These are phyloP conservation scores for Tricholoma saponaceum DNA, from an alignment of 768 basidiomycete species.

Conservation along the genomic window DNA sequence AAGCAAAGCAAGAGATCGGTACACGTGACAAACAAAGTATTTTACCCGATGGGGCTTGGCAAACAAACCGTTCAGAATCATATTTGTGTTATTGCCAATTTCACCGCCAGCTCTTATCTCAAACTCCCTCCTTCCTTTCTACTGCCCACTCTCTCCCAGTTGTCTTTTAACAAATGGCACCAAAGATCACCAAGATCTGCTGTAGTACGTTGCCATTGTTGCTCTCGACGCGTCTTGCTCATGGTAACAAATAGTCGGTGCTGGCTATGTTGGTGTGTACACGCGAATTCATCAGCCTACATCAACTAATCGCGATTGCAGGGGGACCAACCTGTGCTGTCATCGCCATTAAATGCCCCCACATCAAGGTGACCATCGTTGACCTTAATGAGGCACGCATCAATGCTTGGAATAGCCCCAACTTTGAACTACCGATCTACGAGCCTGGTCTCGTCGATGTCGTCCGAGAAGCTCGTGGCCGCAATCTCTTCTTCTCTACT, in stretches of 20 bases:
- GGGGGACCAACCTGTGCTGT: conserved; percentile 96
- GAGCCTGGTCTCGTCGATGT: conserved; percentile 95
- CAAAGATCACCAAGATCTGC: conserved; percentile 76
- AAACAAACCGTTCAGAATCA: background rate
- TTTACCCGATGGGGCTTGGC: background rate
- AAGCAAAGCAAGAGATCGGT: too few relatives aligned
- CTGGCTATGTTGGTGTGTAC: conserved; percentile 86
- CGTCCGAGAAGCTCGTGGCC: conserved; percentile 81
- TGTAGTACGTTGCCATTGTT: conserved; percentile 60
- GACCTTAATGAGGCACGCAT: conserved; percentile 94
- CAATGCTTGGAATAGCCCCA: conserved; percentile 92
- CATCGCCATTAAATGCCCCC: conserved; percentile 89
- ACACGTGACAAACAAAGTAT: background rate
- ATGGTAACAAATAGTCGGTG: conserved; percentile 54
- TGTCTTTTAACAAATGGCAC: conserved; percentile 38
- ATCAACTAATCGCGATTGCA: conserved; percentile 23
- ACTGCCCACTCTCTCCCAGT: background rate
- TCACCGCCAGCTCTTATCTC: background rate
- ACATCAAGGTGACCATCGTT: conserved; percentile 95
- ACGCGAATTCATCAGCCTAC: conserved; percentile 2
- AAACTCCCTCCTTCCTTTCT: background rate
- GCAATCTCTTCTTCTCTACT: conserved; percentile 96
- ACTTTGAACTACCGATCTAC: conserved; percentile 90
- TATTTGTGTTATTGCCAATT: background rate
- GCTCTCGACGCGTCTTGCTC: background rate